phyloP scores from a whole-genome alignment of 805 yeast genomes.

The Nakazawaea siamensis region DNA sequence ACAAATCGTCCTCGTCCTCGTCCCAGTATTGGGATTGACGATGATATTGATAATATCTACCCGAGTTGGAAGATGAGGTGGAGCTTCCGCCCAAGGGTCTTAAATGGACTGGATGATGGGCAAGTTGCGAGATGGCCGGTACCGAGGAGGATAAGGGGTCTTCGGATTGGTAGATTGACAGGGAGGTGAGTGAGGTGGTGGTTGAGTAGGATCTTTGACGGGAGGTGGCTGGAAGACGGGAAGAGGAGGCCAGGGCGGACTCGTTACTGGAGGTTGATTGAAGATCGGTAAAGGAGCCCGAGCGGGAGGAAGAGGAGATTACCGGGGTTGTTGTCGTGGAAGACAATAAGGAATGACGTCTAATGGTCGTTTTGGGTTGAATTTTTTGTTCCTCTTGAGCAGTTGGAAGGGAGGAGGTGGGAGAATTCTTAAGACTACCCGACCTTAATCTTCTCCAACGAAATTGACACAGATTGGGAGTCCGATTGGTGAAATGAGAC shows the following conservation, averaged over 20 bases:
- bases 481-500: conserved; percentile 65
- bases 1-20: conserved; percentile 64
- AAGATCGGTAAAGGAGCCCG: conserved; percentile 8
- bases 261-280: conserved; percentile 3
- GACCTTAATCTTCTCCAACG: conserved; percentile 71
- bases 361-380: conserved; percentile 7
- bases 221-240: not conserved
- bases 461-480: conserved; percentile 86
- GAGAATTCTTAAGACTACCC: conserved; percentile 26
- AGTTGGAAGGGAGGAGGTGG: conserved; percentile 9
- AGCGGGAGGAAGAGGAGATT: conserved; percentile 22
- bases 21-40: conserved; percentile 34
- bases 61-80: not conserved
- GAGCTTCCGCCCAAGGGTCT: not conserved
- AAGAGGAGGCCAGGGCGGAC: not conserved
- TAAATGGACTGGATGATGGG: not conserved
- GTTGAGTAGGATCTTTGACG: conserved; percentile 7
- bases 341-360: conserved; percentile 10
- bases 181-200: not conserved
- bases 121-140: not conserved
- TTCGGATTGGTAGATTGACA: not conserved
- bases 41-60: conserved; percentile 10
- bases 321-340: conserved; percentile 12
- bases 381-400: conserved; percentile 2
- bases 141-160: conserved; percentile 1